phyloP scores from a whole-genome alignment of 2,329 filamentous ascomycete genomes.

The Cercospora sp. region DNA sequence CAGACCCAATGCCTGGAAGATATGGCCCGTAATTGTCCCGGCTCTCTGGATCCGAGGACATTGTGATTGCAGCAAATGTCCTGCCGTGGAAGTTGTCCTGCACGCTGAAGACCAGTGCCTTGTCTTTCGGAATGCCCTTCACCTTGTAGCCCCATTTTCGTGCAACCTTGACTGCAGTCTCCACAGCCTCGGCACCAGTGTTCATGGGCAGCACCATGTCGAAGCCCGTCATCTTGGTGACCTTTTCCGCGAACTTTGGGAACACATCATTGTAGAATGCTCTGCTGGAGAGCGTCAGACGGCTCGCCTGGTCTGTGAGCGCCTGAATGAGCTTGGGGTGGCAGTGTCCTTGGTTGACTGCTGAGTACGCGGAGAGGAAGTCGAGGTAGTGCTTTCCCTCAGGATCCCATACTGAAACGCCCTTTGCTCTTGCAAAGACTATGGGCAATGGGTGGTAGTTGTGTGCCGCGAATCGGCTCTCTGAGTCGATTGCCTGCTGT shows the following conservation, averaged over 20 bases:
- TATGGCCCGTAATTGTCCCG: conserved; percentile 97
- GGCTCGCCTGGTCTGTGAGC: conserved; percentile 81
- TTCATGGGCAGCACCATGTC: conserved; percentile 99
- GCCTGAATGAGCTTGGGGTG: conserved; percentile 94
- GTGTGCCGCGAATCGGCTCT: conserved; percentile 86
- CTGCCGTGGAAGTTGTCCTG: conserved; percentile 95
- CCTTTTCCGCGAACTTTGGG: conserved; percentile 89
- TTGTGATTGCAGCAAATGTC: conserved; percentile 93
- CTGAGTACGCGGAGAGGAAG: conserved; percentile 96
- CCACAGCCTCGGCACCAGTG: conserved; percentile 92
- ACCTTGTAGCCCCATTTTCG: conserved; percentile 98
- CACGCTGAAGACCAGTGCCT: conserved; percentile 81
- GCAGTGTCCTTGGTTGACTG: conserved; percentile 97
- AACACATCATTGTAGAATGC: conserved; percentile 99
- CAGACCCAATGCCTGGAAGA: conserved; percentile 80
- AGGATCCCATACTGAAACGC: conserved; percentile 92
- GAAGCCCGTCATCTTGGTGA: conserved; percentile 84
- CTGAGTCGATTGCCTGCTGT: conserved; percentile 72
- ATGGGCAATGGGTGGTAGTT: conserved; percentile 98
- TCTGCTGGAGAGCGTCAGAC: conserved; percentile 86
- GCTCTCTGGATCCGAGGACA: conserved; percentile 93
- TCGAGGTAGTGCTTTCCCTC: conserved; percentile 90
- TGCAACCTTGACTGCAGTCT: conserved; percentile 94
- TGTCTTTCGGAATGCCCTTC: conserved; percentile 80
- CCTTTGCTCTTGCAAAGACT: conserved; percentile 82